These are phyloP conservation scores for Alternaria sp. DNA, from an alignment of 2,329 filamentous ascomycete species.

Conservation along the genomic window DNA sequence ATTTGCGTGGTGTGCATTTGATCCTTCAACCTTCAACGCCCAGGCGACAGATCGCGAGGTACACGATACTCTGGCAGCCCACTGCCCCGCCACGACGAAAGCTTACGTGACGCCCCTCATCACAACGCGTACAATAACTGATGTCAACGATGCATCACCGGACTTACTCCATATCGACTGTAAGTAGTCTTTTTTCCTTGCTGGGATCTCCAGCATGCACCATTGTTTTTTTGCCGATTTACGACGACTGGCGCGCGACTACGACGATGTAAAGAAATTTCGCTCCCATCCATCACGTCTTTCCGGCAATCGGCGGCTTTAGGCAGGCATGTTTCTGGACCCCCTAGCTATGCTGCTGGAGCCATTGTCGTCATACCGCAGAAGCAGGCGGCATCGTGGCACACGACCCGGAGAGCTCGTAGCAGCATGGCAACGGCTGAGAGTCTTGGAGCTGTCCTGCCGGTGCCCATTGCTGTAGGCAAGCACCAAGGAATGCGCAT, in stretches of 20 bases:
- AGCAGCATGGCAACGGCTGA: not conserved
- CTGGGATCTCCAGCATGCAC: conserved; percentile 6
- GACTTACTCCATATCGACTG: conserved; percentile 47
- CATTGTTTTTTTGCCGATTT: conserved; percentile 25
- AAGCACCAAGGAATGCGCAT: conserved; percentile 13
- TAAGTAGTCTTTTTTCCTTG: conserved; percentile 32
- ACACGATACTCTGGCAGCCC: conserved; percentile 1
- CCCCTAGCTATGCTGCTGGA: conserved; percentile 5
- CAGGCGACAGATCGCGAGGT: not conserved
- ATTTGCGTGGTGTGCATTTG: conserved; percentile 7
- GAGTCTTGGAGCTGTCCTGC: not conserved
- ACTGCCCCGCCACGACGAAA: conserved; percentile 23
- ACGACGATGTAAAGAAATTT: conserved; percentile 18
- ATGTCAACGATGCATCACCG: conserved; percentile 33
- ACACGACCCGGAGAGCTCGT: conserved; percentile 31
- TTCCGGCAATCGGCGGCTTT: conserved; percentile 39
- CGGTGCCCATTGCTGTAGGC: conserved; percentile 6
- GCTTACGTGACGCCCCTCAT: conserved; percentile 5
- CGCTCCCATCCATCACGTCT: conserved; percentile 20
- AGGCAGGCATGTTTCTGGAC: conserved; percentile 18
- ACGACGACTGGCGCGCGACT: conserved; percentile 14
- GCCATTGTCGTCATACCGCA: conserved; percentile 33
- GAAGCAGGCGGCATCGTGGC: conserved; percentile 24
- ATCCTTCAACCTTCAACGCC: conserved; percentile 1
- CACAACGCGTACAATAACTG: not conserved